Conservation (phyloP, 371 early-diverging fungal genomes). For the Actinomortierella ambigua region DNA sequence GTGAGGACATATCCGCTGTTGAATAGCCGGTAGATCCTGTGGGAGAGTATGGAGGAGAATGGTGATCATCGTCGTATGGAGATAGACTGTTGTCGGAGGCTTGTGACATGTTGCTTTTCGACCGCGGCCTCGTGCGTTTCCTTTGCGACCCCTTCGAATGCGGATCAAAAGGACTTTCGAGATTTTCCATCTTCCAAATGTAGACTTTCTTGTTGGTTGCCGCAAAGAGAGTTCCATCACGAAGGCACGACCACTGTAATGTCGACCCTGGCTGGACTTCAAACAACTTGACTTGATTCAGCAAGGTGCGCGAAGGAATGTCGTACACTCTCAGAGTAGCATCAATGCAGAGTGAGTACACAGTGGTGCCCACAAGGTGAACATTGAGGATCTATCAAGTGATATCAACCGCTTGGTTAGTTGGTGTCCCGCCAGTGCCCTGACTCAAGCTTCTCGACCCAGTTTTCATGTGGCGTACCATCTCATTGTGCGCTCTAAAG, state of each 20-base stretch:
- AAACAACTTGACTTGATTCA: constrained; percentile 36
- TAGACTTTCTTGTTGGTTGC: constrained; percentile 40
- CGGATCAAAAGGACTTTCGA: constrained; percentile 17
- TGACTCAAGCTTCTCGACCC: too few relatives aligned
- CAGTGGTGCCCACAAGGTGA: constrained; percentile 24
- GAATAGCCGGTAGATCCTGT: constrained; percentile 4
- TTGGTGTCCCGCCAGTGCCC: too few relatives aligned
- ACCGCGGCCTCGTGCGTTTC: constrained; percentile 1
- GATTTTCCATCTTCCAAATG: constrained; percentile 34
- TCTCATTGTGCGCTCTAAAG: constrained; percentile 40
- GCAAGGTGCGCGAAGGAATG: constrained; percentile 24
- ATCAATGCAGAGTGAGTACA: constrained; percentile 38
- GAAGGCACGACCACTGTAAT: constrained; percentile 30
- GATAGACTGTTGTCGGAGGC: background rate
- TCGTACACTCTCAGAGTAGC: constrained; percentile 33
- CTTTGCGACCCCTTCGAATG: background rate
- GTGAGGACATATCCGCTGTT: background rate
- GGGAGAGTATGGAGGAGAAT: background rate
- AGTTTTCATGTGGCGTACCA: constrained; percentile 11
- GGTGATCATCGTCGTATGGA: background rate
- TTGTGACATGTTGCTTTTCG: constrained; percentile 2
- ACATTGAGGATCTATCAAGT: constrained; percentile 39
- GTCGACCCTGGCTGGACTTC: constrained; percentile 24
- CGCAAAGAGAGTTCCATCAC: constrained; percentile 19
- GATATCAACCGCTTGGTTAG: too few relatives aligned